Conservation (phyloP, 1,284 basidiomycete genomes). For the Ustilago esculenta region DNA sequence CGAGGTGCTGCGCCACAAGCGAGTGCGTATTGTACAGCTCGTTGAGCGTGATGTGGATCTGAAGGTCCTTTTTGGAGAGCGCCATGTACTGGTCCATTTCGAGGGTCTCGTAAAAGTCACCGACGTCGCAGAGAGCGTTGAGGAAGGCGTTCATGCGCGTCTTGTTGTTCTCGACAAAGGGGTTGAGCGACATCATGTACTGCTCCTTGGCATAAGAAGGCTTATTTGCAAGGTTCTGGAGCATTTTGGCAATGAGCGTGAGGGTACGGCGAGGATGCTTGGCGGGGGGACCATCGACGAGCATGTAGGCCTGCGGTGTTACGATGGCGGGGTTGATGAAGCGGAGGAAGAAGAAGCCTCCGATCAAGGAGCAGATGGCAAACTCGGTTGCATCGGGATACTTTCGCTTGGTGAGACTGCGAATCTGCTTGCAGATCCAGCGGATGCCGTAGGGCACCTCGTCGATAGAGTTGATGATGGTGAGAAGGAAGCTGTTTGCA, state of each 20-base stretch:
- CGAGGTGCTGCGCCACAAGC: slow-evolving; percentile 91
- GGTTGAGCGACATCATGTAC: slow-evolving; percentile 98
- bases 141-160: slow-evolving; percentile 95
- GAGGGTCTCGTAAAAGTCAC: slow-evolving; percentile 98
- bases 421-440: slow-evolving; percentile 99
- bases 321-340: slow-evolving; percentile 99
- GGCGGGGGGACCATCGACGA: slow-evolving; percentile 94
- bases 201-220: slow-evolving; percentile 96
- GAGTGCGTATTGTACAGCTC: slow-evolving; percentile 98
- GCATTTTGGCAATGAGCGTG: slow-evolving; percentile 98
- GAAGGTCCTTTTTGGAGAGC: slow-evolving; percentile 95
- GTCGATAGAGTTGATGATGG: slow-evolving; percentile 98
- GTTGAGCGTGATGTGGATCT: slow-evolving; percentile 98
- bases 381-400: slow-evolving; percentile 97
- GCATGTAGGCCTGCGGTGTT: slow-evolving; percentile 99
- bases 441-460: slow-evolving; percentile 97
- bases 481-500: slow-evolving; percentile 92
- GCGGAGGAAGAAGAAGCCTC: slow-evolving; percentile 98
- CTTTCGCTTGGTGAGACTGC: slow-evolving; percentile 95
- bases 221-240: slow-evolving; percentile 99
- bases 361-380: slow-evolving; percentile 96
- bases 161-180: slow-evolving; percentile 98
- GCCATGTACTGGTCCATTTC: slow-evolving; percentile 99
- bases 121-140: slow-evolving; percentile 95
- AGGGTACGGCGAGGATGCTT: slow-evolving; percentile 95